Conservation (phyloP, 108 stramenopile genomes). For the Bacterosira constricta region DNA sequence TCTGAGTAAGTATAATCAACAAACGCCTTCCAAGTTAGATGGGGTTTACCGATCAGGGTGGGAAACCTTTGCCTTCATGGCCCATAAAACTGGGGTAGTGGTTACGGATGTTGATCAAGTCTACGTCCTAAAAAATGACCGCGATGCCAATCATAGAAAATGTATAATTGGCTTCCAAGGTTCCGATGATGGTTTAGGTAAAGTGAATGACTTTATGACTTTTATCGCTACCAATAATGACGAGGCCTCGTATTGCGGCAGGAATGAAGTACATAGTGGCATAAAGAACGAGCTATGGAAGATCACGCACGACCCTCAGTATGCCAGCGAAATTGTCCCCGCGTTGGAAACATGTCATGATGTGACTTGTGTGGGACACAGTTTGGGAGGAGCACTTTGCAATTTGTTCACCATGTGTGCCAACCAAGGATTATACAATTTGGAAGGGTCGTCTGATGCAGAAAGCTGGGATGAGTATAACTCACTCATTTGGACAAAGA, state of each 20-base stretch:
- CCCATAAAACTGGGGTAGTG: neutral
- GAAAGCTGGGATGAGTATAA: conserved; percentile 7
- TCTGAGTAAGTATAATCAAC: conserved; percentile 1
- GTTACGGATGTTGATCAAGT: conserved; percentile 7
- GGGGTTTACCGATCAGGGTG: conserved; percentile 14
- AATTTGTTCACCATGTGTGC: conserved; percentile 23
- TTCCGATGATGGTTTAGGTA: conserved; percentile 2
- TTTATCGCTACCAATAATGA: conserved; percentile 16
- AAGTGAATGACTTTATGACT: conserved; percentile 8
- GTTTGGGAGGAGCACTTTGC: conserved; percentile 14
- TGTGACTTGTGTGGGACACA: conserved; percentile 18
- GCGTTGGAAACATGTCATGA: conserved; percentile 18
- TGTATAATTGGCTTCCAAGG: conserved; percentile 30
- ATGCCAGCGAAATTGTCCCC: conserved; percentile 2
- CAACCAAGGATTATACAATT: conserved; percentile 10
- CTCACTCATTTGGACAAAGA: conserved; percentile 6
- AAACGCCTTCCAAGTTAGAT: neutral
- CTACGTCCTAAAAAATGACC: conserved; percentile 21
- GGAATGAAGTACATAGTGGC: conserved; percentile 18
- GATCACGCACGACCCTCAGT: conserved; percentile 8
- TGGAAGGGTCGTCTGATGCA: neutral
- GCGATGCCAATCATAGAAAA: neutral
- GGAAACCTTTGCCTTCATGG: conserved; percentile 20
- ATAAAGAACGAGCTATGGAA: conserved; percentile 19
- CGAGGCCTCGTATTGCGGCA: conserved; percentile 21